Evolutionary conservation across 371 early-diverging fungal genomes (phyloP).

Genomic region (Syncephalastrum sp.): DNA sequence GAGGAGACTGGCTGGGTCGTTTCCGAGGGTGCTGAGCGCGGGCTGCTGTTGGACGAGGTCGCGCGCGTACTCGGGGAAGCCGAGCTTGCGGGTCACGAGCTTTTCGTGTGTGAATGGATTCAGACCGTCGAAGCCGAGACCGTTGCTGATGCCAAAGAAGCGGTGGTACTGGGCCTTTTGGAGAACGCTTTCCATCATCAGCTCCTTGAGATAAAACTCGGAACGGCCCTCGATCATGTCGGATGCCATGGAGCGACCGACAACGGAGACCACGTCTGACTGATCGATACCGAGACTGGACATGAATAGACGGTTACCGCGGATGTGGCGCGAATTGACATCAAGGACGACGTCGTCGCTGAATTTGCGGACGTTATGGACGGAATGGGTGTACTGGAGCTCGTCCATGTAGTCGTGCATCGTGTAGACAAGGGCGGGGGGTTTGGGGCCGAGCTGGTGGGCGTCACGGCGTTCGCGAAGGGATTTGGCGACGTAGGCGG

Average conservation of each 20-base stretch:
- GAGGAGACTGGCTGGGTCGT: background rate
- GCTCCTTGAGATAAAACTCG: slow-evolving; percentile 62
- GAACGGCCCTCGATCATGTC: slow-evolving; percentile 60
- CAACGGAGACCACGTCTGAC: slow-evolving; percentile 60
- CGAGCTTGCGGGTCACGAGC: slow-evolving; percentile 31
- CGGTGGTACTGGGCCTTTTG: slow-evolving; percentile 43
- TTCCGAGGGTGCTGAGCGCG: slow-evolving; percentile 4
- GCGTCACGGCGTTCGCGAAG: slow-evolving; percentile 31
- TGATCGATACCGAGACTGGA: slow-evolving; percentile 59
- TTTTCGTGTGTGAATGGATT: slow-evolving; percentile 55
- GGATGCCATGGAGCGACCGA: slow-evolving; percentile 57
- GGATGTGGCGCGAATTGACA: slow-evolving; percentile 26
- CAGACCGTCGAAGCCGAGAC: slow-evolving; percentile 50
- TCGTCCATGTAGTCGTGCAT: slow-evolving; percentile 67
- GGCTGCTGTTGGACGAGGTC: slow-evolving; percentile 19
- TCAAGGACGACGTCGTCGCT: slow-evolving; percentile 19
- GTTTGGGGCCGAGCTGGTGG: slow-evolving; percentile 32
- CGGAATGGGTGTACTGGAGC: slow-evolving; percentile 53
- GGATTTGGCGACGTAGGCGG: slow-evolving; percentile 55
- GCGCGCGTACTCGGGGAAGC: slow-evolving; percentile 41
- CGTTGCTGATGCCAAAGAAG: slow-evolving; percentile 68
- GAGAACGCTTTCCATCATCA: slow-evolving; percentile 55
- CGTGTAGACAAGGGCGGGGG: slow-evolving; percentile 64
- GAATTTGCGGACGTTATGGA: slow-evolving; percentile 54
- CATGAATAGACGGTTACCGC: slow-evolving; percentile 54